These are phyloP conservation scores for Phlyctochytrium bullatum DNA, from an alignment of 192 early-diverging fungal genomes.

Conservation along the genomic window DNA sequence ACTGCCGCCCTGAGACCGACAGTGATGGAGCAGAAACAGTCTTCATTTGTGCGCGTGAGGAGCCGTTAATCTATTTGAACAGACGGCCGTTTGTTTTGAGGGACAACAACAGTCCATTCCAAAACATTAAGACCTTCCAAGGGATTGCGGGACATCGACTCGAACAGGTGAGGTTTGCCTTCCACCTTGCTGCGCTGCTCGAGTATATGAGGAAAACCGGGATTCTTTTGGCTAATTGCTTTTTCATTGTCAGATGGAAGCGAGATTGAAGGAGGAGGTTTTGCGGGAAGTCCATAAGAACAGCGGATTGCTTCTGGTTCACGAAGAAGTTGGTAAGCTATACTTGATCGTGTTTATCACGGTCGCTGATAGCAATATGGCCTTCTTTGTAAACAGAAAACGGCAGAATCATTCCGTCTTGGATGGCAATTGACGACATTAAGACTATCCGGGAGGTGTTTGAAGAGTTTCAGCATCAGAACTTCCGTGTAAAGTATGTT, in stretches of 20 bases:
- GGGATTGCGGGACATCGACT: slow-evolving; percentile 57
- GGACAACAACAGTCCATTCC: slow-evolving; percentile 49
- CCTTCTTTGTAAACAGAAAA: slow-evolving; percentile 10
- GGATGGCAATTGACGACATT: slow-evolving; percentile 54
- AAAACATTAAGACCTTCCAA: slow-evolving; percentile 50
- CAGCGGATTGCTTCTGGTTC: slow-evolving; percentile 57
- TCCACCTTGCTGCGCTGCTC: too few species aligned
- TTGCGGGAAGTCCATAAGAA: slow-evolving; percentile 40
- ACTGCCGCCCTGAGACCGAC: slow-evolving; percentile 41
- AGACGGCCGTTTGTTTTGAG: slow-evolving; percentile 60
- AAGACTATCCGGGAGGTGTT: slow-evolving; percentile 62
- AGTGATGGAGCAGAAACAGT: slow-evolving; percentile 1
- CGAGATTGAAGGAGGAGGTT: slow-evolving; percentile 58
- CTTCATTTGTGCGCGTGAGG: slow-evolving; percentile 47
- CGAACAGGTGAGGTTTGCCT: slow-evolving; percentile 36
- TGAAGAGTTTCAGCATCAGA: slow-evolving; percentile 33
- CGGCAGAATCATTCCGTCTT: slow-evolving; percentile 52
- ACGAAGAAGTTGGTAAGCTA: slow-evolving; percentile 58
- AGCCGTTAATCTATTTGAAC: slow-evolving; percentile 58
- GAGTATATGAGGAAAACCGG: too few species aligned
- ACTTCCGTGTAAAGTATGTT: slow-evolving; percentile 51
- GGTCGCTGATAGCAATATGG: background rate
- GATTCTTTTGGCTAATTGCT: background rate
- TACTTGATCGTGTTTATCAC: background rate
- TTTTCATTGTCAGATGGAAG: slow-evolving; percentile 43